These are phyloP conservation scores for Colletotrichum costaricense DNA, from an alignment of 2,329 filamentous ascomycete genomes.

Conservation along the genomic window DNA sequence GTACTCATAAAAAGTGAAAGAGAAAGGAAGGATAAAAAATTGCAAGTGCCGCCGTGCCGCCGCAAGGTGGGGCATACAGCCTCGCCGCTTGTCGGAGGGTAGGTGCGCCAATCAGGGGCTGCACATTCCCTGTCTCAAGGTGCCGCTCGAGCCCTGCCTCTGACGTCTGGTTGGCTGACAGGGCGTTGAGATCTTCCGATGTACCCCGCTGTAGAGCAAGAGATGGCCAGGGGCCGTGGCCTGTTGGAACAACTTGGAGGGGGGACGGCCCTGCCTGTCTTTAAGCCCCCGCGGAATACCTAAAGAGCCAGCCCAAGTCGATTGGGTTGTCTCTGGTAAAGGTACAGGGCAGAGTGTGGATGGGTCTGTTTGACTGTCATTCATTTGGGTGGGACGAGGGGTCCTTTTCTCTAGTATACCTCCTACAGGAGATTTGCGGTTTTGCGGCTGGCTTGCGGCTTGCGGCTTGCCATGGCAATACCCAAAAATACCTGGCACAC, in stretches of 20 bases:
- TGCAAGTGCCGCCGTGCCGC: constrained; percentile 15
- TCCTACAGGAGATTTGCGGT: background rate
- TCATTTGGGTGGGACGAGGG: constrained; percentile 19
- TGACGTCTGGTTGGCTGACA: constrained; percentile 17
- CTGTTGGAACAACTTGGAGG: constrained; percentile 8
- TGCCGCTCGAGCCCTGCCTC: background rate
- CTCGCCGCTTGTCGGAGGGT: constrained; percentile 26
- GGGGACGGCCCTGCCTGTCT: constrained; percentile 1
- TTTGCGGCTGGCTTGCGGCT: no score
- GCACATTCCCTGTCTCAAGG: constrained; percentile 14
- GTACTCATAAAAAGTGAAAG: background rate
- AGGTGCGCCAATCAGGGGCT: constrained; percentile 28
- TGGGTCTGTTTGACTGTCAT: constrained; percentile 1
- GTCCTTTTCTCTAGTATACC: constrained; percentile 4
- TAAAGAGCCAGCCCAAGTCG: background rate
- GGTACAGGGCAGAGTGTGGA: background rate
- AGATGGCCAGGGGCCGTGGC: background rate
- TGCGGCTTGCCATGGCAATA: constrained; percentile 5
- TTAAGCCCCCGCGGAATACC: background rate
- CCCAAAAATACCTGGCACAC: constrained; percentile 34
- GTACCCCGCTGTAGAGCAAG: constrained; percentile 21
- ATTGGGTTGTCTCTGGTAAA: background rate
- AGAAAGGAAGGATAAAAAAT: background rate
- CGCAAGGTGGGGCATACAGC: constrained; percentile 16
- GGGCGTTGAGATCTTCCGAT: constrained; percentile 10